A percentile compares a stretch with the other conserved stretches of the same genome.
phyloP scores from a whole-genome alignment of 805 yeast species.

The Suhomyces tanzawaensis region DNA sequence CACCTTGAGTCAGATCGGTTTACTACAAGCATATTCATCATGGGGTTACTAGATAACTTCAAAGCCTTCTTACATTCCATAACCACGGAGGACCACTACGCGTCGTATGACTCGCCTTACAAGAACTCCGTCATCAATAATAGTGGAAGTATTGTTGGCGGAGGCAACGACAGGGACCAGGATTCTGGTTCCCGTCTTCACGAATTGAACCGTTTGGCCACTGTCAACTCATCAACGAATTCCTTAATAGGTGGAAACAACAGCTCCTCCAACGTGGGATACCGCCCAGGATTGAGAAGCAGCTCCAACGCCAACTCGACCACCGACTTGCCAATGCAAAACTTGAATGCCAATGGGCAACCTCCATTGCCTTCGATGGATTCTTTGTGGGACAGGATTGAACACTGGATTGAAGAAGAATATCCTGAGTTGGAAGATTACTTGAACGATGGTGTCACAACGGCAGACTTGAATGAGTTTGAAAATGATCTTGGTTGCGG shows the following conservation, averaged over 20 bases:
- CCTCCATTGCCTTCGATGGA: conserved; percentile 48
- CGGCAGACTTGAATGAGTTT: conserved; percentile 46
- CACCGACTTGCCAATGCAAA: conserved; percentile 46
- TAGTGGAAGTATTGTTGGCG: conserved; percentile 9
- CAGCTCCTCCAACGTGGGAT: conserved; percentile 25
- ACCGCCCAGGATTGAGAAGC: conserved; percentile 45
- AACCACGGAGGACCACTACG: conserved; percentile 60
- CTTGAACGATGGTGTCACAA: conserved; percentile 42
- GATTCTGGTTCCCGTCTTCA: conserved; percentile 33
- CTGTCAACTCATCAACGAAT: conserved; percentile 23
- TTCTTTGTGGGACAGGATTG: conserved; percentile 43
- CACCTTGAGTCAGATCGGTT: no score
- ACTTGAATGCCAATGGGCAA: conserved; percentile 44
- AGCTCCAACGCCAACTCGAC: conserved; percentile 36
- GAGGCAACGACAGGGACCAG: conserved; percentile 17
- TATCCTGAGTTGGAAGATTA: conserved; percentile 46
- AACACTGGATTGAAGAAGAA: conserved; percentile 43
- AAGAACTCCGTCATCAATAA: conserved; percentile 19
- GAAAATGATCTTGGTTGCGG: conserved; percentile 45
- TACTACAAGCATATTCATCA: conserved; percentile 9
- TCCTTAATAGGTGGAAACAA: conserved; percentile 24
- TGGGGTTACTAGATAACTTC: conserved; percentile 29
- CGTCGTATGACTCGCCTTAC: conserved; percentile 46
- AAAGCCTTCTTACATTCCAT: conserved; percentile 44
- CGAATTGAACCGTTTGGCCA: conserved; percentile 30